These are phyloP conservation scores for Citrullus colocynthis DNA, from an alignment of 306 rosid species.

Conservation along the genomic window DNA sequence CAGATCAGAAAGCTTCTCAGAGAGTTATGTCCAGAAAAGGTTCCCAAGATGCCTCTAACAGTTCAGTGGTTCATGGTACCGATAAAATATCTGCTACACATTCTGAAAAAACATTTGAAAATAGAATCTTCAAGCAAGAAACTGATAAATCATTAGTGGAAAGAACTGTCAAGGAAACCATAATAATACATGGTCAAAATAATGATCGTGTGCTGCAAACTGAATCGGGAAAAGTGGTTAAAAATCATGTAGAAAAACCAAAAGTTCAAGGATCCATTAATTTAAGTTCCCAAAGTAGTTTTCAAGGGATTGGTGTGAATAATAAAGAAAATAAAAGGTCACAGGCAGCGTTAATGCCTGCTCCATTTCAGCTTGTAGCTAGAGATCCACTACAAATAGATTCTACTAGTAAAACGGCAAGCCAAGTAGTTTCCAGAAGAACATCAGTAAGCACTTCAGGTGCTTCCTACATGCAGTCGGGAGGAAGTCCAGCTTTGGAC, in stretches of 20 bases:
- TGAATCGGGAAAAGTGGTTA: conserved; percentile 18
- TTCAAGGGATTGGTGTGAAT: conserved; percentile 17
- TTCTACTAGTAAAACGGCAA: conserved; percentile 15
- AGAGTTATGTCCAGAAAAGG: conserved; percentile 33
- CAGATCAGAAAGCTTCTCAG: conserved; percentile 28
- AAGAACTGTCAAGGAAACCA: conserved; percentile 24
- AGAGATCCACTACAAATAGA: conserved; percentile 25
- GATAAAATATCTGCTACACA: conserved; percentile 24
- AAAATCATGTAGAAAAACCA: conserved; percentile 22
- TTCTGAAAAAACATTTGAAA: conserved; percentile 27
- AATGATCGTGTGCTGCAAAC: conserved; percentile 28
- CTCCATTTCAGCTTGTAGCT: conserved; percentile 37
- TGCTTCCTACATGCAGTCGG: conserved; percentile 21
- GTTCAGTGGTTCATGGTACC: conserved; percentile 24
- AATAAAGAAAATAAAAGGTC: conserved; percentile 31
- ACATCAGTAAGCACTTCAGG: conserved; percentile 43
- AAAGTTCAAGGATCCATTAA: conserved; percentile 24
- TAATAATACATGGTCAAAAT: conserved; percentile 36
- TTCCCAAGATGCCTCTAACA: conserved; percentile 24
- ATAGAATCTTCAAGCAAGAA: conserved; percentile 23
- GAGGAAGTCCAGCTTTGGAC: conserved; percentile 25
- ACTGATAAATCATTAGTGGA: conserved; percentile 21
- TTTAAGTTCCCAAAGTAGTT: conserved; percentile 26
- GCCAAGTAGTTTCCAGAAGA: conserved; percentile 25
- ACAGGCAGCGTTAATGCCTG: conserved; percentile 30